Percentiles rank a stretch among this genome's conserved stretches.
phyloP scores from a whole-genome alignment of 2,329 filamentous ascomycete genomes.

The Aspergillus fischeri region DNA sequence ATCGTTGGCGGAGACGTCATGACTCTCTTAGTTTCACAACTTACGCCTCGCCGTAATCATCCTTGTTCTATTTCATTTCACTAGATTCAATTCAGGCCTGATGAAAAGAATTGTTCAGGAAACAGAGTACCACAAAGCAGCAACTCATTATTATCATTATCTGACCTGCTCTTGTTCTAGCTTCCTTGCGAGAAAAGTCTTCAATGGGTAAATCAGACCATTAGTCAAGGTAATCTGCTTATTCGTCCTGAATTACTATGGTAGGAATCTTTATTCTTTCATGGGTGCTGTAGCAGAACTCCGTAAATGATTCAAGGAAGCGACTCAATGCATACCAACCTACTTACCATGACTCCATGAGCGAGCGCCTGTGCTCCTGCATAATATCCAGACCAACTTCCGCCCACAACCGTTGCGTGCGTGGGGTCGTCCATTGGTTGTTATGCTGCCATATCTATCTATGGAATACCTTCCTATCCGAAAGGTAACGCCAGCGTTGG shows the following conservation, averaged over 20 bases:
- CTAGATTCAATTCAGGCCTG: not conserved
- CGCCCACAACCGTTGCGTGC: not conserved
- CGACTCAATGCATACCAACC: not conserved
- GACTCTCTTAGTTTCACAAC: not conserved
- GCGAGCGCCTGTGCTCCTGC: not conserved
- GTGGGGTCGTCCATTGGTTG: not conserved
- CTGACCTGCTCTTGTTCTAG: not conserved
- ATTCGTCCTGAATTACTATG: not conserved
- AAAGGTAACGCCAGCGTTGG: not conserved
- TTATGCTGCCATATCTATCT: not conserved
- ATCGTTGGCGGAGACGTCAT: not conserved
- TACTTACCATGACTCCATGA: not conserved
- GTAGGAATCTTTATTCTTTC: not conserved
- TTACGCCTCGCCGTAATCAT: not conserved
- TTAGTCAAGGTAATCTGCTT: not conserved
- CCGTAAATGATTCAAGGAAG: not conserved
- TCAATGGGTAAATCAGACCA: not conserved
- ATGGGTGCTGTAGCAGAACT: not conserved
- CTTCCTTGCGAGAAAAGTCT: not conserved
- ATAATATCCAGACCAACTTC: not conserved
- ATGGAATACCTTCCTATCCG: not conserved
- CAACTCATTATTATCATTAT: not conserved
- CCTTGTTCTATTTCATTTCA: no score
- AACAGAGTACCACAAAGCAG: not conserved
- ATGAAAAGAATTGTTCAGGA: not conserved